Conservation (phyloP, 169 alveolate genomes). For the Eimeria necatrix region DNA sequence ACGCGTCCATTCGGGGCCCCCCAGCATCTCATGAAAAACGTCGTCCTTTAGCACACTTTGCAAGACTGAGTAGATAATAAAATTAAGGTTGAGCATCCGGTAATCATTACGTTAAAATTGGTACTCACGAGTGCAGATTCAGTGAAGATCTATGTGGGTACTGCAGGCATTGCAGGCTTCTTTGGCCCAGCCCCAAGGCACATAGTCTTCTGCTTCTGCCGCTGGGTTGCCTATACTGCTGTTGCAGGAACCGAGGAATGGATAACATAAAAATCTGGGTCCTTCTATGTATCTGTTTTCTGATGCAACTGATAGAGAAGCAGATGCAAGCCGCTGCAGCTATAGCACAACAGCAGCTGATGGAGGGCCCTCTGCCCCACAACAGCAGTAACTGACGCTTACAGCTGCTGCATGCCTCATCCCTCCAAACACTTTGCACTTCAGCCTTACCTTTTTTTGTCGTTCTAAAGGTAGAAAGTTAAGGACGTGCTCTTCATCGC, state of each 20-base stretch:
- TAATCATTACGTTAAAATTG: background rate
- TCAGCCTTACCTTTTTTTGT: conserved; percentile 4
- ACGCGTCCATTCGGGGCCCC: background rate
- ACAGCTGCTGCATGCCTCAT: conserved; percentile 18
- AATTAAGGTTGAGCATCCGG: too few relatives aligned
- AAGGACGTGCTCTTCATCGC: background rate
- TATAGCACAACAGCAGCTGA: background rate
- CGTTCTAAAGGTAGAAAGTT: background rate
- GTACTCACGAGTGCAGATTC: background rate
- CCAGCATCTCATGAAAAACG: background rate
- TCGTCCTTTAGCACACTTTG: background rate
- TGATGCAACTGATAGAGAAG: conserved; percentile 27
- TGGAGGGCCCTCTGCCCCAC: conserved; percentile 61
- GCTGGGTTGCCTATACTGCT: background rate
- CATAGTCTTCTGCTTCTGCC: conserved; percentile 23
- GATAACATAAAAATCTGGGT: background rate
- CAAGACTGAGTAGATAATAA: background rate
- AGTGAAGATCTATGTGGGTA: background rate
- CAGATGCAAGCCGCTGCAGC: conserved; percentile 1
- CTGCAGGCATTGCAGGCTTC: conserved; percentile 45
- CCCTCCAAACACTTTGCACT: background rate
- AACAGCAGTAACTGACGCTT: background rate
- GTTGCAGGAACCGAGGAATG: background rate
- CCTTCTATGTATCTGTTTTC: background rate
- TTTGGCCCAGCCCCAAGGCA: conserved; percentile 44